These are phyloP conservation scores for Alternaria atra DNA, from an alignment of 2,329 filamentous ascomycete genomes.

Conservation along the genomic window DNA sequence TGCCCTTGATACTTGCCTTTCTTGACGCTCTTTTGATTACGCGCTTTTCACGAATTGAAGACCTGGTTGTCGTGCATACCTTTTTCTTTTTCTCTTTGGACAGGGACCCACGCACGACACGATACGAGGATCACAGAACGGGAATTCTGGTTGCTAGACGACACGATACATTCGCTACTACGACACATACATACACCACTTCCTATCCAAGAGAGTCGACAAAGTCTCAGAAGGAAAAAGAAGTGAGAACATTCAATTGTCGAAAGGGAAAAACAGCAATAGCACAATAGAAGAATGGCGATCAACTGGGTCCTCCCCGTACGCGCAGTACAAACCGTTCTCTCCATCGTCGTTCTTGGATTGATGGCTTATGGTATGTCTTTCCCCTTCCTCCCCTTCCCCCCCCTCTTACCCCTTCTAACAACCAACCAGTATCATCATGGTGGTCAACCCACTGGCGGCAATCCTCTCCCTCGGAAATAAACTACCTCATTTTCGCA, in stretches of 20 bases:
- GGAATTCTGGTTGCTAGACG: not conserved
- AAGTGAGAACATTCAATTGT: no score
- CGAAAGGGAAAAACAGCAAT: not conserved
- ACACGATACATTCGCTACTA: not conserved
- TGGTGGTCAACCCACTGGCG: conserved; percentile 63
- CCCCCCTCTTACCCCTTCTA: not conserved
- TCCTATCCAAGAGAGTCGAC: not conserved
- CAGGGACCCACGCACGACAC: not conserved
- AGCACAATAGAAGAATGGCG: conserved; percentile 53
- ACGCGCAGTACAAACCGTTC: conserved; percentile 71
- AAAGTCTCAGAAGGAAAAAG: no score
- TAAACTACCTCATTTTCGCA: conserved; percentile 83
- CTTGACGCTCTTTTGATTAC: not conserved
- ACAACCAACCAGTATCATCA: conserved; percentile 61
- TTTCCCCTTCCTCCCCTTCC: not conserved
- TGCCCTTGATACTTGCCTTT: not conserved
- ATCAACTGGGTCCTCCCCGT: conserved; percentile 68
- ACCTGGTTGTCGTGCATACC: not conserved
- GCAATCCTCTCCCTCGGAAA: conserved; percentile 62
- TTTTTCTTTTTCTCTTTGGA: not conserved
- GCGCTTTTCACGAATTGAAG: not conserved
- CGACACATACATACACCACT: not conserved
- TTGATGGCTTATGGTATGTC: conserved; percentile 73
- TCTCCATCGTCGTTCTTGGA: conserved; percentile 78
- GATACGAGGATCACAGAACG: not conserved